Evolutionary conservation across 2,329 filamentous ascomycete genomes (phyloP), one percentile per base, ranked within the genome.

Genomic region (Sphaceloma murrayae): DNA sequence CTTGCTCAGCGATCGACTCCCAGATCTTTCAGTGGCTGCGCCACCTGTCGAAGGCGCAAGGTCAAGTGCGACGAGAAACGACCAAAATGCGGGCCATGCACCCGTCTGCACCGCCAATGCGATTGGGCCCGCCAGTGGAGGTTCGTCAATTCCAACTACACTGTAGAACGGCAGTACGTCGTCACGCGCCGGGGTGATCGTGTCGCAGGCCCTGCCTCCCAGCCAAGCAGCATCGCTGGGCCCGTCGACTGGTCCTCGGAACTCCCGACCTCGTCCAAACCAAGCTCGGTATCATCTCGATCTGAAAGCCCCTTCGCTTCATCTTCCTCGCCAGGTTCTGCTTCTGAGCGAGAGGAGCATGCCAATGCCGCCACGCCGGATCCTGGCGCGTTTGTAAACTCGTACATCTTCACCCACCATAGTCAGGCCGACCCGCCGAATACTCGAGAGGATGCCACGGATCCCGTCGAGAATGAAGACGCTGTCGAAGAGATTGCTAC

Each of bases 21-120:
- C 5, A 40, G 40, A 21, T 43, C 40, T 11, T 34, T 32, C 14
- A 34, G 40, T 22, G 40, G 40, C n/a, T 43, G 40, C 18, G 27
- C 19, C 10, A 34, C 40, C 3, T 43, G 40, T 43, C 40, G 40
- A 11, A 32, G 27, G 27, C 26, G 40, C 16, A 43, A 43, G 40
- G 47, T 49, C 33, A 46, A 46, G n/a, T 49, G 47, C 26, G 47
- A 49, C 42, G 44, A 49, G 14, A 30, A 18, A 17, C 47, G 39
- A 29, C 44, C 44, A 3, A 21, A 40, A 26, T 49, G 47, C 29
- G 44, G 44, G 6, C 44, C 36, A n/a, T 49, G 47, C 19, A 44
- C 43, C n/a, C 38, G 47, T 11, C 10, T 49, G 32, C 24, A 45
- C 21, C 31, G 39, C 7, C n/a, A 21, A 10, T 49, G 47, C 44